Base-by-base conservation (phyloP, 2,329 filamentous ascomycete genomes). In the Ceratocystis colombiana region DNA sequence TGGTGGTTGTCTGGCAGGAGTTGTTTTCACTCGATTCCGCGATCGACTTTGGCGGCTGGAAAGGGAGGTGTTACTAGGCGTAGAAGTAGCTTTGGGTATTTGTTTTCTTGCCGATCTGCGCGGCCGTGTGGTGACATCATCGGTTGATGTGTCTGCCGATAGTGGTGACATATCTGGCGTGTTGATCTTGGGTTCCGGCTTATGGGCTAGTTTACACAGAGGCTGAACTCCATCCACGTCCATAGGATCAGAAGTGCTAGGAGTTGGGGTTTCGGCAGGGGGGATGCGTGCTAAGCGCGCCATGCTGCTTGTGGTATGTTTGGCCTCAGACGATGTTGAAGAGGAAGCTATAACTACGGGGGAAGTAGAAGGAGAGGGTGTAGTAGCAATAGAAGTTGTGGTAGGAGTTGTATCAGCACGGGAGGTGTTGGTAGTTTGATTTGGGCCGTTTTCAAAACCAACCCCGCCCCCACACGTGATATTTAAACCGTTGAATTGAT, bases 201-300 rank as follows among this genome's bases (percentile, higher is more conserved):
- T 50, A 7, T 55, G 66, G 12, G n/a, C 17, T 10, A 44, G 33
- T 30, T 67, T 67, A 20, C 30, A 45, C 20, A 57, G 41, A 48
- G 62, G 62, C 6, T 65, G 44, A 10, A 25, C 33, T 17, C 62
- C 66, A 50, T 67, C 66, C 3, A 67, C 28, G 44, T 68, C 64
- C 67, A 68, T 68, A 5, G 53, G 17, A 44, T 68, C 53, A 10
- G 33, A 53, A 25, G 44, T 8, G n/a, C 25, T 30, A 5, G 20
- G 17, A n/a, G 45, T 8, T 17, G 41, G 41, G 8, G 46, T 25
- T 37, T 15, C 5, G n/a, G 50, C 6, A 41, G 55, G 25, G 25
- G 62, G 62, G 20, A 64, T 64, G 30, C 57, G 61, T 37, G 67
- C 64, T 64, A 68, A 57, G 22, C 64, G 61, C 12, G 67, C 67